Evolutionary conservation across 257 asterid genomes (phyloP).

Genomic region (Nicotiana benthamiana): DNA sequence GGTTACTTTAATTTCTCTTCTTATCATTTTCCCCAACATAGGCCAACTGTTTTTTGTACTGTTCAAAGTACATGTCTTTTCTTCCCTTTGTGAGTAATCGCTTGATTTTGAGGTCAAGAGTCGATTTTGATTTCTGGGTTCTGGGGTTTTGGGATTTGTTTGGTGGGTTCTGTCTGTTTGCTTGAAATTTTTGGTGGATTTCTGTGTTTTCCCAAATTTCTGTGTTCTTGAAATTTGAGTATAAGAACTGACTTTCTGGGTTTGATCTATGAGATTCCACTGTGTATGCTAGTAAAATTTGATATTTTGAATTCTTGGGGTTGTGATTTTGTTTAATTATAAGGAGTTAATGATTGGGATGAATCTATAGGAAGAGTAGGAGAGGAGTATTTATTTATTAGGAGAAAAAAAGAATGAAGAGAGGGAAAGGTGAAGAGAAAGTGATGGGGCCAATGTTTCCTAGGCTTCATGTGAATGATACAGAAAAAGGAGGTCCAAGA

Average conservation of each 20-base stretch:
- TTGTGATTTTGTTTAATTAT: background rate
- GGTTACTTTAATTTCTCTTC: background rate
- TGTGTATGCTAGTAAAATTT: background rate
- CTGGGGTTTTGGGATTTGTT: background rate
- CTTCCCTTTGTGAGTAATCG: background rate
- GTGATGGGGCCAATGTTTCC: slow-evolving; percentile 85
- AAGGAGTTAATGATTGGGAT: background rate
- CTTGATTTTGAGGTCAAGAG: background rate
- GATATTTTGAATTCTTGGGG: background rate
- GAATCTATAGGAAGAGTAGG: background rate
- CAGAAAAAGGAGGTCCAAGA: slow-evolving; percentile 94
- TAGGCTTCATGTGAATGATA: slow-evolving; percentile 87
- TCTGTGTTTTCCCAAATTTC: background rate
- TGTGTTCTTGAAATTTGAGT: background rate
- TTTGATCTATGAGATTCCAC: background rate
- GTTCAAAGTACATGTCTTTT: background rate
- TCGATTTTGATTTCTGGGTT: background rate
- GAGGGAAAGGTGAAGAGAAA: slow-evolving; percentile 73
- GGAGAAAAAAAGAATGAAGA: slow-evolving; percentile 36
- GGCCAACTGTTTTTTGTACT: background rate
- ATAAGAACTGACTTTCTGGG: background rate
- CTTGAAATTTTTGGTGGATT: background rate
- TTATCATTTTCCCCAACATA: background rate
- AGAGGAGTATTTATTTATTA: background rate
- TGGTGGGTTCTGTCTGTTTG: background rate